Evolutionary conservation across 352 stramenopile genomes (phyloP).

Genomic region (Nannochloropsis limnetica): DNA sequence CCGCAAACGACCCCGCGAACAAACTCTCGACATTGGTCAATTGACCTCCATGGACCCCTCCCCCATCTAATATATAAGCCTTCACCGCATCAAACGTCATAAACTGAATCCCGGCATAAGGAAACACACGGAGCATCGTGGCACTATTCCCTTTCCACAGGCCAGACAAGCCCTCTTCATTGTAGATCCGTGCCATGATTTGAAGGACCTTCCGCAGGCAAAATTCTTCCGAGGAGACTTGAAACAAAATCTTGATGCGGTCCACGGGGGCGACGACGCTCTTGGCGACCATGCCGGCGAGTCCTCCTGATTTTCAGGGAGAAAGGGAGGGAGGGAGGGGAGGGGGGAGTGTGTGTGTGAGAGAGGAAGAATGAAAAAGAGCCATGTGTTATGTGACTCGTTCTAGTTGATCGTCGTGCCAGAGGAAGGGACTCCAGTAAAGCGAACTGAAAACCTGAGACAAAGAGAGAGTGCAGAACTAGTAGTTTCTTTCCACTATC

Average conservation of each 20-base stretch:
- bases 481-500: background rate
- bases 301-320: conserved; percentile 47
- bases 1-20: conserved; percentile 63
- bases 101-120: conserved; percentile 76
- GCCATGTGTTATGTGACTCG: background rate
- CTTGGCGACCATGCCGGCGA: conserved; percentile 63
- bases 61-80: conserved; percentile 50
- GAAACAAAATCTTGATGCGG: conserved; percentile 79
- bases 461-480: background rate
- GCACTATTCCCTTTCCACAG: conserved; percentile 68
- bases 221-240: conserved; percentile 62
- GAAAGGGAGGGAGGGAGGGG: background rate
- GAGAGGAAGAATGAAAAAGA: background rate
- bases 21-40: conserved; percentile 49
- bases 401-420: background rate
- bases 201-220: conserved; percentile 56
- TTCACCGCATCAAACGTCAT: conserved; percentile 73
- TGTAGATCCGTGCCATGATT: conserved; percentile 40
- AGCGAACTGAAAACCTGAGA: background rate
- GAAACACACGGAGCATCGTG: conserved; percentile 73
- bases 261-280: conserved; percentile 72
- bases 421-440: no score
- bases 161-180: conserved; percentile 56
- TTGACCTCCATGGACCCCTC: conserved; percentile 38
- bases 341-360: background rate